A percentile compares a stretch with the other conserved stretches of the same genome.
Conservation (phyloP, 78 protist genomes). For the Dictyostelium discoideum region DNA sequence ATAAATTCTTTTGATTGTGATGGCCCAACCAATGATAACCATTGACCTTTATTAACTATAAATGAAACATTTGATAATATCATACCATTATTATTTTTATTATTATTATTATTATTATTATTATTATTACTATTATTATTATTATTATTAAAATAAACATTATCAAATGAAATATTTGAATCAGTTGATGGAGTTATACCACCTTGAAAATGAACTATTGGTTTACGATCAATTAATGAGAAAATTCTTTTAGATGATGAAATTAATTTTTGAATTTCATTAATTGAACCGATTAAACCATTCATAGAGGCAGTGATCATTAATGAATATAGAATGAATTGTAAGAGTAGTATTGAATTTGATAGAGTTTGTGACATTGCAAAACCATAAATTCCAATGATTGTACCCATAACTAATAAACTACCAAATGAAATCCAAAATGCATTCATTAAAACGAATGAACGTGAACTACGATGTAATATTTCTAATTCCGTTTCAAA, state of each 20-base stretch:
- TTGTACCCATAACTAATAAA: neutral
- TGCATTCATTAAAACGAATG: constrained; percentile 18
- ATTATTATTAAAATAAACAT: neutral
- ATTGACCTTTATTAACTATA: neutral
- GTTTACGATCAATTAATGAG: constrained; percentile 55
- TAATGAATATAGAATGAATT: constrained; percentile 37
- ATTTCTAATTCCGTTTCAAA: constrained; percentile 59
- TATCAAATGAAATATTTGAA: constrained; percentile 21
- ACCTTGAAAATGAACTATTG: constrained; percentile 41
- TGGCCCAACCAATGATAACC: constrained; percentile 48
- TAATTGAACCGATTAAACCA: constrained; percentile 27
- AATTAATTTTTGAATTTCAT: constrained; percentile 41
- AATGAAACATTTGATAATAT: constrained; percentile 31
- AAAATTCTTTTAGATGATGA: constrained; percentile 30
- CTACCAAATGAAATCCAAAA: constrained; percentile 63
- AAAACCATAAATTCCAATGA: constrained; percentile 4
- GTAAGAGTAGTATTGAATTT: neutral
- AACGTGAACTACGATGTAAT: constrained; percentile 1
- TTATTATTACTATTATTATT: neutral
- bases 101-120: too few species aligned
- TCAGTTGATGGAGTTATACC: constrained; percentile 35
- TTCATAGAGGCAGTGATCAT: constrained; percentile 14
- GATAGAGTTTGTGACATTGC: neutral
- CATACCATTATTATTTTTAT: too few species aligned
- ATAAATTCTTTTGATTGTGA: constrained; percentile 38